Conservation (phyloP, 2,329 filamentous ascomycete genomes). For the Rhynchosporium graminicola region DNA sequence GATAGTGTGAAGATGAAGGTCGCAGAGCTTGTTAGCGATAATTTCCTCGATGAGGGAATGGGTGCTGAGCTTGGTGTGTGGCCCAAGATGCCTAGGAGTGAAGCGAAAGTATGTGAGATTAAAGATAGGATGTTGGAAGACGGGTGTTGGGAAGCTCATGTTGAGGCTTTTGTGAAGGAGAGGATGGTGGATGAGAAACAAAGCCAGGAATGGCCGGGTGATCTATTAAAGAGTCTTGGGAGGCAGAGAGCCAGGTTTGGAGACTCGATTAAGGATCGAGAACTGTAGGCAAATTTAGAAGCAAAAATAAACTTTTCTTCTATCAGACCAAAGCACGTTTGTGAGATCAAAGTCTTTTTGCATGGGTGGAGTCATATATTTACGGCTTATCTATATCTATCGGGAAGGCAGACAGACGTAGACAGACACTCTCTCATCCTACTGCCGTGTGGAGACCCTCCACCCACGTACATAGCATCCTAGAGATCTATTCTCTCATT, state of each 20-base stretch:
- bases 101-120: slow-evolving; percentile 42
- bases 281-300: slow-evolving; percentile 23
- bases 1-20: slow-evolving; percentile 54
- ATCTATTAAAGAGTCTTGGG: slow-evolving; percentile 33
- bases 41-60: slow-evolving; percentile 66
- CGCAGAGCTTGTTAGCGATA: slow-evolving; percentile 61
- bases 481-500: too few species aligned
- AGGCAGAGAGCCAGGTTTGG: slow-evolving; percentile 25
- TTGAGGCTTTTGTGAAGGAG: slow-evolving; percentile 38
- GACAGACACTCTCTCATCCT: too few species aligned
- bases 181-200: slow-evolving; percentile 8
- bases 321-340: too few species aligned
- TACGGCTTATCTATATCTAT: too few species aligned
- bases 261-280: slow-evolving; percentile 23
- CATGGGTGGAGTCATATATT: too few species aligned
- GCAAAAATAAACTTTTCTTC: neutral
- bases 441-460: too few species aligned
- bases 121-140: slow-evolving; percentile 45
- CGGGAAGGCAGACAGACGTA: too few species aligned
- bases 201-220: slow-evolving; percentile 30
- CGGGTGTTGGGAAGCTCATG: slow-evolving; percentile 61
- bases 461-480: too few species aligned
- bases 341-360: too few species aligned
- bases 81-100: slow-evolving; percentile 47
- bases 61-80: slow-evolving; percentile 59